Evolutionary conservation across 2,329 filamentous ascomycete species (phyloP).

Genomic region (Aspergillus pseudonomiae): DNA sequence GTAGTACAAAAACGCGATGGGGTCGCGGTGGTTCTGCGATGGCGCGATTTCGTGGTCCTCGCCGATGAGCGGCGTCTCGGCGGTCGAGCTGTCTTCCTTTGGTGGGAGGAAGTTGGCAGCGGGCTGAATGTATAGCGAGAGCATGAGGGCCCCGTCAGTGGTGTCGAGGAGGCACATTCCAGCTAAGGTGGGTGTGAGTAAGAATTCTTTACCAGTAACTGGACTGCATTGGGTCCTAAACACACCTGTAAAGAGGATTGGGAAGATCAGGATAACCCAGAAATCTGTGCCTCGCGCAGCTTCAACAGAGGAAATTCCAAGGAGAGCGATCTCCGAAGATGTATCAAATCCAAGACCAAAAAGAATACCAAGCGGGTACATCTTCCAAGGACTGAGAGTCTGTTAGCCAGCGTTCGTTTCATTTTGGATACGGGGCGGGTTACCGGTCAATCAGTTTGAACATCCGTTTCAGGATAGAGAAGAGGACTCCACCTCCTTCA

Average conservation of each 20-base stretch:
- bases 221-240: background rate
- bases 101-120: slow-evolving; percentile 43
- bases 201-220: background rate
- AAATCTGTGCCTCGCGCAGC: slow-evolving; percentile 83
- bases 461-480: slow-evolving; percentile 69
- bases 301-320: slow-evolving; percentile 88
- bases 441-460: slow-evolving; percentile 70
- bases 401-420: background rate
- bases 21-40: slow-evolving; percentile 65
- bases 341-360: slow-evolving; percentile 96
- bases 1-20: slow-evolving; percentile 91
- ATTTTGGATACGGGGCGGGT: background rate
- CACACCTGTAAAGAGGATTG: slow-evolving; percentile 80
- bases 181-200: slow-evolving; percentile 48
- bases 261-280: slow-evolving; percentile 93
- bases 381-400: slow-evolving; percentile 72
- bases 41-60: slow-evolving; percentile 25
- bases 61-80: slow-evolving; percentile 19
- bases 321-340: slow-evolving; percentile 85
- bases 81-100: slow-evolving; percentile 25
- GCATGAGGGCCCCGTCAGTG: slow-evolving; percentile 91
- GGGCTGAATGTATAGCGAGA: slow-evolving; percentile 77
- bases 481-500: slow-evolving; percentile 76
- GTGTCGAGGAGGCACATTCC: slow-evolving; percentile 97
- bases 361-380: slow-evolving; percentile 86